Evolutionary conservation across 2,329 filamentous ascomycete species (phyloP).

Genomic region (Nothophaeocryptopus gaeumannii): DNA sequence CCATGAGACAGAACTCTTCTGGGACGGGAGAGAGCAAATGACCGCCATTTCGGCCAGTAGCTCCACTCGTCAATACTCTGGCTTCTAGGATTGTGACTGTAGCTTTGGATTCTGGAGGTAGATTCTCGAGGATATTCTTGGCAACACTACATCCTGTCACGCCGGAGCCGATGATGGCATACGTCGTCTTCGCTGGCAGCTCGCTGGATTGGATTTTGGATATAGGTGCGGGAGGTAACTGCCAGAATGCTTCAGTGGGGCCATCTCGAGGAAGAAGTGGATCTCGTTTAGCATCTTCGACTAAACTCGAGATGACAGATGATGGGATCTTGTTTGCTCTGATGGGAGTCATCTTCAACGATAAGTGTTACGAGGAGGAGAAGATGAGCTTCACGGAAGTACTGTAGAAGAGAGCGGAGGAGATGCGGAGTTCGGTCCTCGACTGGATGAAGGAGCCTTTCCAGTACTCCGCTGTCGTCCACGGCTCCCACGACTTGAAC

Average conservation of each 20-base stretch:
- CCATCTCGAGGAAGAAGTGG: conserved; percentile 15
- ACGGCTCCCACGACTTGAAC: too few relatives aligned
- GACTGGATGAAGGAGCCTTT: too few relatives aligned
- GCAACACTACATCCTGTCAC: conserved; percentile 22
- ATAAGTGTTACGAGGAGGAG: too few relatives aligned
- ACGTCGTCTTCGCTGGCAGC: conserved; percentile 14
- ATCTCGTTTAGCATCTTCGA: conserved; percentile 16
- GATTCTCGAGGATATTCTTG: conserved; percentile 13
- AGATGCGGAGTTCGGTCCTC: background rate
- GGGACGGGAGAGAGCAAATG: conserved; percentile 19
- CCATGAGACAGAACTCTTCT: conserved; percentile 14
- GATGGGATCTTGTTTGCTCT: conserved; percentile 4
- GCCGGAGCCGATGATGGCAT: conserved; percentile 23
- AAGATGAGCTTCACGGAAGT: background rate
- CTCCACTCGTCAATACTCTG: conserved; percentile 14
- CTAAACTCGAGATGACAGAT: conserved; percentile 10
- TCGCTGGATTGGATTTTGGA: conserved; percentile 8
- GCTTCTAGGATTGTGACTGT: conserved; percentile 21
- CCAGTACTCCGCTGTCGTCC: too few relatives aligned
- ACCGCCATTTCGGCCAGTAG: conserved; percentile 23
- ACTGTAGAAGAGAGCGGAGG: background rate
- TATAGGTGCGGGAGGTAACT: conserved; percentile 9
- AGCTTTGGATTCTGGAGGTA: background rate
- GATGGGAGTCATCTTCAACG: conserved; percentile 4
- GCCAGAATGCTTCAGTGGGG: conserved; percentile 23